Base-by-base conservation (phyloP, 495 filamentous ascomycete species). In the Pyronema omphalodes region DNA sequence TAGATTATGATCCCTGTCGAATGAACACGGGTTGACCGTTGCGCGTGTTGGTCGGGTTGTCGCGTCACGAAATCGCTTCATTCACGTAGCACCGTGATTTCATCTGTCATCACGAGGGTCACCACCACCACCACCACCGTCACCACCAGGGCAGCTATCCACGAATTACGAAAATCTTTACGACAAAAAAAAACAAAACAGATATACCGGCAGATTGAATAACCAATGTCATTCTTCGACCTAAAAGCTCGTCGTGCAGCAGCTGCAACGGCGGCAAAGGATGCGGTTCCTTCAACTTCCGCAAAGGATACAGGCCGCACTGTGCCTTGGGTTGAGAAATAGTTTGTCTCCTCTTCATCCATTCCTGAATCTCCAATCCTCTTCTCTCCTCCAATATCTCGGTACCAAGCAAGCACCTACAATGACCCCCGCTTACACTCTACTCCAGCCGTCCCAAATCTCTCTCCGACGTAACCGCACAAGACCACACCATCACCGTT, bases 301-400 rank as follows among this genome's bases (percentile, higher is more conserved):
- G 51, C 51, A 29, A 85, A 81, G 63, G 78, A 85, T 56, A 74
- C 70, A 17, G 72, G 70, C 36, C 75, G 78, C 57, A 71, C 80
- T 36, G 88, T 95, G 62, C 91, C 91, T 57, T 99, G 91, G 91
- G 89, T 96, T 51, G 93, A 96, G 73, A 99, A 99, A 86, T 98
- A 98, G 93, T 95, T 77, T 57, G 79, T 63, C 9, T 37, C 14
- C 34, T 15, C 43, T 56, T n/a, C n/a, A n/a, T n/a, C n/a, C n/a
- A n/a, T n/a, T n/a, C 48, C 49, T 29, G 5, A 29, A 11, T 33
- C 33, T 9, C n/a, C 35, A 18, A 23, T 37, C 7, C 19, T 43
- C 15, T 12, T 19, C 9, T 3, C 47, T 52, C 35, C 44, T 35
- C 14, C 12, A 2, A 29, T n/a, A 29, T 29, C 40, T 12, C 17